Conservation (phyloP, 208 protist genomes). For the Leishmania major region DNA sequence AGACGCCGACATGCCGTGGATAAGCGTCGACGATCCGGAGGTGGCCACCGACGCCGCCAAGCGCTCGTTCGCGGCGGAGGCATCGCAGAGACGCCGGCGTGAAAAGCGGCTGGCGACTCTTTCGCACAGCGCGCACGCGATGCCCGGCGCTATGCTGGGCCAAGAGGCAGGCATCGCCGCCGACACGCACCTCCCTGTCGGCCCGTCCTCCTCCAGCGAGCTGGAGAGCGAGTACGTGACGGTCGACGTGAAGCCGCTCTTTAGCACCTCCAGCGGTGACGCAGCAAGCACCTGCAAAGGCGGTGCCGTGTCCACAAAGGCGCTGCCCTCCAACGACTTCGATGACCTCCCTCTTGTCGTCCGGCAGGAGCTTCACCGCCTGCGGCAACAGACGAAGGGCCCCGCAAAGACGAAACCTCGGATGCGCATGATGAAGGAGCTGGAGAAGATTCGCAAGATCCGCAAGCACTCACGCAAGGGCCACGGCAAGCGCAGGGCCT, state of each 20-base stretch:
- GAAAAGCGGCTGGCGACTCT: conserved; percentile 30
- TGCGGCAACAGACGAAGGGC: conserved; percentile 77
- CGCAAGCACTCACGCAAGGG: conserved; percentile 87
- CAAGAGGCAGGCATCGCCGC: background rate
- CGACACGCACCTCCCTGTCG: background rate
- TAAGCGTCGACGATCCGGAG: conserved; percentile 34
- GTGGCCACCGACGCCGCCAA: conserved; percentile 13
- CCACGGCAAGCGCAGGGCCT: conserved; percentile 86
- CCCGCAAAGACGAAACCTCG: conserved; percentile 70
- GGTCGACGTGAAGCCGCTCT: conserved; percentile 83
- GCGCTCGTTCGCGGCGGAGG: conserved; percentile 3
- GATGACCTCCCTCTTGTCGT: conserved; percentile 78
- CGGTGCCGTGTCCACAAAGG: conserved; percentile 2
- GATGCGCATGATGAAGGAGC: conserved; percentile 81
- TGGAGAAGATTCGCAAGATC: conserved; percentile 90
- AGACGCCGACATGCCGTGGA: conserved; percentile 36
- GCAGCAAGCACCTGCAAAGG: background rate
- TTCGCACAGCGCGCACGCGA: conserved; percentile 53
- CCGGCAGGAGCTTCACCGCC: conserved; percentile 71
- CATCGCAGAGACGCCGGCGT: conserved; percentile 9
- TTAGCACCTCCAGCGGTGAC: conserved; percentile 18
- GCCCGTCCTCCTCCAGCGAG: background rate
- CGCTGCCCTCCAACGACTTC: conserved; percentile 71
- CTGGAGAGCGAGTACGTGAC: conserved; percentile 62
- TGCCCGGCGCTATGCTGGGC: conserved; percentile 61